Evolutionary conservation across 345 rosid genomes (phyloP), one percentile per base, ranked within the genome.

Genomic region (Zanthoxylum bungeanum): DNA sequence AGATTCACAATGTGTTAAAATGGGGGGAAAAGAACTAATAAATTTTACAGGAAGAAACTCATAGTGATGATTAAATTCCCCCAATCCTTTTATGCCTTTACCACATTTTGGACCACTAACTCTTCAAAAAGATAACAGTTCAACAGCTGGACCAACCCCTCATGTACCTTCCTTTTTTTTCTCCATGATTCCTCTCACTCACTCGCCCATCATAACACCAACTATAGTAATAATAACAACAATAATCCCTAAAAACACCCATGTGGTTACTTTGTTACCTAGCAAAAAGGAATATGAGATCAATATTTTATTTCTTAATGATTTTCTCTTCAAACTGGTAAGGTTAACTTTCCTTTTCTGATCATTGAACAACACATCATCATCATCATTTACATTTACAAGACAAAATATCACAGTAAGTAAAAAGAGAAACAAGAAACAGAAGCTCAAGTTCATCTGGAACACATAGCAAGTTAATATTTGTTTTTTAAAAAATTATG

Each of bases 61-160:
- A 21, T 31, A 44, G 49, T 62, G 69, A 78, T 74, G 79, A 82
- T 76, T 76, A 70, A 78, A 75, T 66, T 62, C 56, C 68, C 71
- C 57, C 42, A 25, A 49, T 14, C 69, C 59, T 62, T 55, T 56
- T 53, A 82, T 51, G 69, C 75, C 77, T 71, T 77, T 71, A 76
- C 60, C 72, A 66, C 42, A 64, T 30, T 36, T 56, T 67, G 87
- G 87, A 86, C 87, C 90, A 82, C 87, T 47, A 76, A 79, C 49
- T 62, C 75, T 73, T 68, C 37, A 74, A 76, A 73, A 75, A 56
- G 46, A 60, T 46, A 62, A 72, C 75, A 76, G 33, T 65, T 69
- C 49, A 76, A 51, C 60, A 34, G 62, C 77, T 77, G 87, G 87
- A 84, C 87, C 84, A 78, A 80, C 44, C 61, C 68, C 42, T 65